Evolutionary conservation across 2,329 filamentous ascomycete genomes (phyloP).

Genomic region (Aspergillus sergii): DNA sequence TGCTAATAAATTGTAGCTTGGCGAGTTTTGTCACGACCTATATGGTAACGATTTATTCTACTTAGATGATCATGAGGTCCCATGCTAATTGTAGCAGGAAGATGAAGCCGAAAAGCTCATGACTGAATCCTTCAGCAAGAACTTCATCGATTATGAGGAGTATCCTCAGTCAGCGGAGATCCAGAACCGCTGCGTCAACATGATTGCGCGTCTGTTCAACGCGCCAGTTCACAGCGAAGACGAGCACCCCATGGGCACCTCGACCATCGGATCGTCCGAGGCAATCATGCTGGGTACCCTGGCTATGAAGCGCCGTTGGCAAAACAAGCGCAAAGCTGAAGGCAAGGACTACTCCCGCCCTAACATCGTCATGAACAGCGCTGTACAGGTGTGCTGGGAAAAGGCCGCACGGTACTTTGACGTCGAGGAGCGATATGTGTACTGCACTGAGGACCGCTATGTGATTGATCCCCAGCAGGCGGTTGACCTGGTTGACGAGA

Average conservation of each 20-base stretch:
- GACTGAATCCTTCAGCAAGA: slow-evolving; percentile 88
- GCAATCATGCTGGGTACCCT: slow-evolving; percentile 58
- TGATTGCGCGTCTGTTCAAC: slow-evolving; percentile 89
- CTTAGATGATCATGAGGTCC: background rate
- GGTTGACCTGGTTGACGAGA: slow-evolving; percentile 65
- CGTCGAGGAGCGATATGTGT: slow-evolving; percentile 81
- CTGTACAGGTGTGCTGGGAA: slow-evolving; percentile 97
- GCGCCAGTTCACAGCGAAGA: slow-evolving; percentile 62
- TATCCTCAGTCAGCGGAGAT: slow-evolving; percentile 81
- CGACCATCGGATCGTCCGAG: slow-evolving; percentile 86
- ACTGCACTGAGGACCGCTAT: slow-evolving; percentile 62
- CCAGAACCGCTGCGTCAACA: slow-evolving; percentile 88
- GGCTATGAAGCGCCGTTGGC: slow-evolving; percentile 95
- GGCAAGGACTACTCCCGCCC: slow-evolving; percentile 80
- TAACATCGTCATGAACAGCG: slow-evolving; percentile 94
- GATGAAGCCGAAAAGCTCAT: slow-evolving; percentile 96
- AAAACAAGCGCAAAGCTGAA: slow-evolving; percentile 78
- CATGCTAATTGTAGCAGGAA: slow-evolving; percentile 58
- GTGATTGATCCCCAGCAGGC: slow-evolving; percentile 66
- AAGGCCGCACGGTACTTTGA: slow-evolving; percentile 90
- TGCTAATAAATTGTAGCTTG: slow-evolving; percentile 57
- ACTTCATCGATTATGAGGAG: slow-evolving; percentile 91
- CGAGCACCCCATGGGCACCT: slow-evolving; percentile 77
- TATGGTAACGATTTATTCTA: slow-evolving; percentile 64
- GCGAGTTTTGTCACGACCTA: slow-evolving; percentile 95